Base-by-base conservation (phyloP, 2,329 filamentous ascomycete genomes). In the Celoporthe dispersa region DNA sequence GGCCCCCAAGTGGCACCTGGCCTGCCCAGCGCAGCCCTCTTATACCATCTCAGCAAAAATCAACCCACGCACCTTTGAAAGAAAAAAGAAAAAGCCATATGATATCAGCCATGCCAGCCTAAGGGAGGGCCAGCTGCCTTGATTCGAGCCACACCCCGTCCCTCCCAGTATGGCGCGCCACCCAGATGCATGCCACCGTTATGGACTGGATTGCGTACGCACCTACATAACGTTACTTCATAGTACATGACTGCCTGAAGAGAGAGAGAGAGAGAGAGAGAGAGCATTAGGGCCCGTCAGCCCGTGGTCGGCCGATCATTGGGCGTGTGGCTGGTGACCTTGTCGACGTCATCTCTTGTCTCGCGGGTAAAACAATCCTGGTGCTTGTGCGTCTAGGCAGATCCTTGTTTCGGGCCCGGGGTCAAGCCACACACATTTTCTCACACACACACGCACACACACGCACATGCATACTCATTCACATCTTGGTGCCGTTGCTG, bases 361-460 rank as follows among this genome's bases (percentile, higher is more conserved):
- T 57, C 53, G 53, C 25, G 28, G 53, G 53, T 16, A 8, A 31
- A 16, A 25, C 7, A 22, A 16, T 31, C 25, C 25, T 57, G 25
- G 53, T n/a, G 25, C 6, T 28, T 41, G 39, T 16, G 39, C 2
- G 16, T 19, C 41, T n/a, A 48, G 44, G 44, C 44, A 48, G n/a
- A 51, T 19, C 59, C 66, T 39, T 67, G 65, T 62, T n/a, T 44
- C 39, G 12, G 57, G 44, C 19, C 28, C 25, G 9, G 28, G 44
- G 55, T 33, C 66, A 68, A 68, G 66, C 66, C 66, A 68, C 66
- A 68, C 44, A 8, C 39, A 16, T 39, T n/a, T n/a, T n/a, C n/a
- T n/a, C n/a, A n/a, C n/a, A n/a, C n/a, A n/a, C n/a, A n/a, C n/a
- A n/a, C n/a, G n/a, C n/a, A n/a, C n/a, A n/a, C n/a, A n/a, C n/a